phyloP scores from a whole-genome alignment of 192 early-diverging fungal genomes.

The Coemansia sp. region DNA sequence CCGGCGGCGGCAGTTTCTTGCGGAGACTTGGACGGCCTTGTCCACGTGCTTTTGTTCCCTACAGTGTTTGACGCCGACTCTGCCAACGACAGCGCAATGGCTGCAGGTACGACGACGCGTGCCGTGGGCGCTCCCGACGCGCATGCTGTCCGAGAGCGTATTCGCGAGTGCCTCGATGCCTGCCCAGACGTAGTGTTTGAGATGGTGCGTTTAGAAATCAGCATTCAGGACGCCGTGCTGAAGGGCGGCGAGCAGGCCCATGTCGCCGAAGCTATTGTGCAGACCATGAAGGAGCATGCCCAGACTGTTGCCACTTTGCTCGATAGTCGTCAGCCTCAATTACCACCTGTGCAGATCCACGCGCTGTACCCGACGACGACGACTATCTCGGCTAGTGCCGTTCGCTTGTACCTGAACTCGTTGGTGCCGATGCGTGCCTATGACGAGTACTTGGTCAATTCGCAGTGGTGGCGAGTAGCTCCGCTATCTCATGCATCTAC shows the following conservation, averaged over 20 bases:
- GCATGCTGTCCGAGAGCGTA: slow-evolving; percentile 32
- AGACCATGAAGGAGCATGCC: slow-evolving; percentile 38
- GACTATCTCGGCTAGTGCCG: slow-evolving; percentile 55
- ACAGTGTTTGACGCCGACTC: slow-evolving; percentile 69
- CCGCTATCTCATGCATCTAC: not conserved
- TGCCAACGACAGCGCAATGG: not conserved
- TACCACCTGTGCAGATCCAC: slow-evolving; percentile 35
- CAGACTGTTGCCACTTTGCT: slow-evolving; percentile 19
- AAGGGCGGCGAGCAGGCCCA: slow-evolving; percentile 54
- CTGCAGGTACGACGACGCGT: not conserved
- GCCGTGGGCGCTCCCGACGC: slow-evolving; percentile 22
- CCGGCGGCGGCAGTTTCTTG: slow-evolving; percentile 12
- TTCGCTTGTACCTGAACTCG: slow-evolving; percentile 58
- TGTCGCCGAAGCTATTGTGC: slow-evolving; percentile 51
- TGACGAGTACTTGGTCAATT: slow-evolving; percentile 56
- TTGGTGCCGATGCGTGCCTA: slow-evolving; percentile 53
- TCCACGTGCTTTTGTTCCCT: slow-evolving; percentile 71
- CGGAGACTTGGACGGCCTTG: slow-evolving; percentile 52
- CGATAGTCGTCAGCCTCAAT: not conserved
- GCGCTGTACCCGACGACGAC: slow-evolving; percentile 42
- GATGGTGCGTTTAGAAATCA: slow-evolving; percentile 57
- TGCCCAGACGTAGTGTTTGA: slow-evolving; percentile 47
- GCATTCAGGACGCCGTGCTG: slow-evolving; percentile 54
- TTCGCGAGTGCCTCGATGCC: slow-evolving; percentile 43
- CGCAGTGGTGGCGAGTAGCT: slow-evolving; percentile 53